A percentile compares a stretch with the other conserved stretches of the same genome.
Evolutionary conservation across 495 filamentous ascomycete genomes (phyloP).

Genomic region (Podospora conica): DNA sequence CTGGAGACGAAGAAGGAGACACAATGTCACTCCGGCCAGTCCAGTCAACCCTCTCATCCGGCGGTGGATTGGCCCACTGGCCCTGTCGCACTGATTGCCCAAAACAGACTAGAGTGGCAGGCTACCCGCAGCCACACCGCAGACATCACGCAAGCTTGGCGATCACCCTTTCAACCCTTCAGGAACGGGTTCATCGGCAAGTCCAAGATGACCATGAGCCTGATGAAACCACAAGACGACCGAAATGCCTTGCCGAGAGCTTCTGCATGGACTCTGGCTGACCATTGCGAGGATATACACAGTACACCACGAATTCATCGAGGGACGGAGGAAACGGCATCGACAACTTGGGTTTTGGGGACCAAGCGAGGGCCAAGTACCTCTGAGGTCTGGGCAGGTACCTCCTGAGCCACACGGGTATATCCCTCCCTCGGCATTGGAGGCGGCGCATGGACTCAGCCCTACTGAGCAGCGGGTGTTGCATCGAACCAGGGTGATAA

Average conservation of each 20-base stretch:
- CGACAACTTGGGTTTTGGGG: background rate
- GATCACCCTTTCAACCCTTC: background rate
- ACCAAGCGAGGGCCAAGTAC: background rate
- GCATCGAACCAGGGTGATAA: background rate
- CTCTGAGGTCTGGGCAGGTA: background rate
- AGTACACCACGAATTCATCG: background rate
- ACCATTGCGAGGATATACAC: background rate
- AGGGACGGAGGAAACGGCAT: background rate
- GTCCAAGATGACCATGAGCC: background rate
- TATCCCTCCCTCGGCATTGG: background rate
- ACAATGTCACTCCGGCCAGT: background rate
- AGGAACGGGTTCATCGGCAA: background rate
- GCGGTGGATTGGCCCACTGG: background rate
- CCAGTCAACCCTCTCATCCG: background rate
- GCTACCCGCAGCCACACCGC: background rate
- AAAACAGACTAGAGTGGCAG: constrained; percentile 12
- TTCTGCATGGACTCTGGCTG: background rate
- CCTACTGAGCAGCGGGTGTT: background rate
- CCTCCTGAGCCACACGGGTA: background rate
- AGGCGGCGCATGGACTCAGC: background rate
- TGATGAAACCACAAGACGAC: background rate
- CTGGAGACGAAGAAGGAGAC: background rate
- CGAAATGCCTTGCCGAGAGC: background rate
- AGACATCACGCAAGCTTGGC: background rate
- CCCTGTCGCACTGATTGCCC: constrained; percentile 24